These are phyloP conservation scores for Tetrapisispora fleetii DNA, from an alignment of 805 yeast species.

Conservation along the genomic window DNA sequence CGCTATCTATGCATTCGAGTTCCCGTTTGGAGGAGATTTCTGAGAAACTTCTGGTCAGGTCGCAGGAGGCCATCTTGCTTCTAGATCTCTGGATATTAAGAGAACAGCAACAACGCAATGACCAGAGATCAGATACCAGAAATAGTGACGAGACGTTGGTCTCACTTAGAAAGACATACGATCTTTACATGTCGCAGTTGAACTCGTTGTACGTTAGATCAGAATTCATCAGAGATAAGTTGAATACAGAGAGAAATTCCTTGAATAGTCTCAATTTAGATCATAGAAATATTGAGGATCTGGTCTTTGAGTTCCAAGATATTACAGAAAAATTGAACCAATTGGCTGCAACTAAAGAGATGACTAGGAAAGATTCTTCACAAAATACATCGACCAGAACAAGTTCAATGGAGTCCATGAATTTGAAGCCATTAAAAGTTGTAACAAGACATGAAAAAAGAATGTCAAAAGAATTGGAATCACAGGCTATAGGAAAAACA, in stretches of 20 bases:
- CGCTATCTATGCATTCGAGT: background rate
- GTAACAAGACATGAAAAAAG: constrained; percentile 10
- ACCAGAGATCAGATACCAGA: background rate
- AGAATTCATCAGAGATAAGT: constrained; percentile 14
- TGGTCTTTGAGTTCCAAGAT: constrained; percentile 22
- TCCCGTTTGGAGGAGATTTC: constrained; percentile 15
- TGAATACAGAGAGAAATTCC: constrained; percentile 4
- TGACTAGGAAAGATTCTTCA: constrained; percentile 3
- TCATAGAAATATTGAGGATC: constrained; percentile 13
- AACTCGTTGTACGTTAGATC: constrained; percentile 21
- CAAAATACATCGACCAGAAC: constrained; percentile 3
- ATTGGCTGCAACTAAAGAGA: constrained; percentile 8
- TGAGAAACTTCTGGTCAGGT: constrained; percentile 18
- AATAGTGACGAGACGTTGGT: constrained; percentile 1
- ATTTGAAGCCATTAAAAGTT: constrained; percentile 22
- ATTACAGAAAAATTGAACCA: constrained; percentile 19
- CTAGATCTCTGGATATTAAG: constrained; percentile 23
- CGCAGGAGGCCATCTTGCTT: constrained; percentile 25
- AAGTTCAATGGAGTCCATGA: constrained; percentile 12
- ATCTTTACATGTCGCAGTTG: constrained; percentile 19
- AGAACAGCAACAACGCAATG: constrained; percentile 8
- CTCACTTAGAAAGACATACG: constrained; percentile 10
- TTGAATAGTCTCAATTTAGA: background rate
- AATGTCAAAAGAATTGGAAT: background rate
- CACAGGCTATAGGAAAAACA: background rate